A percentile compares a stretch with the other conserved stretches of the same genome.
These are phyloP conservation scores for Oleoguttula mirabilis DNA, from an alignment of 495 filamentous ascomycete genomes.

Conservation along the genomic window DNA sequence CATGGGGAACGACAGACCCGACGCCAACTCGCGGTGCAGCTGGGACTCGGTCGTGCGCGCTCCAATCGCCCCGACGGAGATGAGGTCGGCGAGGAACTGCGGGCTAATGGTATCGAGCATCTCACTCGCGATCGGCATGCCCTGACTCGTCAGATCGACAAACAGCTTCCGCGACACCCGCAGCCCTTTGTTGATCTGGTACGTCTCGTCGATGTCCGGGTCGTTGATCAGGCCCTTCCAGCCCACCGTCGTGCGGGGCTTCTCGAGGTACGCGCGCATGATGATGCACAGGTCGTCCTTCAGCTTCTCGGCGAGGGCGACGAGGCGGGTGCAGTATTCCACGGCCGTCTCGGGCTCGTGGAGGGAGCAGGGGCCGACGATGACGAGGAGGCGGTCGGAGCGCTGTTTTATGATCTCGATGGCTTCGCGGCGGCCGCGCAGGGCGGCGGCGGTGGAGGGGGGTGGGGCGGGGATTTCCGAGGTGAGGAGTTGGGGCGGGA, in stretches of 20 bases:
- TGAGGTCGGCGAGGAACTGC: constrained; percentile 85
- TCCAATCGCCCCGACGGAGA: constrained; percentile 91
- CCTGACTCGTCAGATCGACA: constrained; percentile 68
- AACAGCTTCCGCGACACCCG: constrained; percentile 81
- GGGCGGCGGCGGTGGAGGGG: constrained; percentile 47
- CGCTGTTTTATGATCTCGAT: constrained; percentile 68
- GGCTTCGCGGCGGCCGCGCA: constrained; percentile 71
- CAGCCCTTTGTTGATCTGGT: constrained; percentile 98
- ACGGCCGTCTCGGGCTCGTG: constrained; percentile 82
- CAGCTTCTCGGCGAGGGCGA: constrained; percentile 59
- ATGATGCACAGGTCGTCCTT: constrained; percentile 76
- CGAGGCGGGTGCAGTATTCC: constrained; percentile 73
- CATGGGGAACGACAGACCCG: constrained; percentile 94
- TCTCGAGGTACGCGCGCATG: constrained; percentile 98
- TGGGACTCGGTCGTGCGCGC: constrained; percentile 96
- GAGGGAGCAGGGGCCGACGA: constrained; percentile 93
- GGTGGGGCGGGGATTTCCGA: constrained; percentile 64
- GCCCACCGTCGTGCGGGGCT: constrained; percentile 95
- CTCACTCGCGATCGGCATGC: constrained; percentile 89
- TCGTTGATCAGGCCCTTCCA: constrained; percentile 99
- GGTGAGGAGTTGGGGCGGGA: constrained; percentile 77
- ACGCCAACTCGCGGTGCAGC: constrained; percentile 87
- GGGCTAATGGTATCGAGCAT: constrained; percentile 99
- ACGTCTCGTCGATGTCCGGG: constrained; percentile 92
- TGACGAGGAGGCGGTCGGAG: constrained; percentile 79